These are phyloP conservation scores for Aechmea fasciata DNA, from an alignment of 176 grass and related monocot genomes.

Conservation along the genomic window DNA sequence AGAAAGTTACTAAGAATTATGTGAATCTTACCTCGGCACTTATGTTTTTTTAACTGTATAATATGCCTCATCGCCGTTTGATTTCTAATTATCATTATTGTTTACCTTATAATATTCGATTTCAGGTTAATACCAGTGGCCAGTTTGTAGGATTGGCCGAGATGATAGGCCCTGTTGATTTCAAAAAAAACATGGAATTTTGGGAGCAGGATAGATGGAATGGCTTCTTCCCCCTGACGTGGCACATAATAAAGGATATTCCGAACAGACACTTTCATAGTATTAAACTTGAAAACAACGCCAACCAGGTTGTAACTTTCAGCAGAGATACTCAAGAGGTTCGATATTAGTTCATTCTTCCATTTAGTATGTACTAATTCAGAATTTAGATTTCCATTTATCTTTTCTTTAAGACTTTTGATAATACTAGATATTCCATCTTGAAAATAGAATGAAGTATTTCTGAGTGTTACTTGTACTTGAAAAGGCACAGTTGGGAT, in stretches of 20 bases:
- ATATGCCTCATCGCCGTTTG: too few relatives aligned
- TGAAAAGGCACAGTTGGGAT: too few relatives aligned
- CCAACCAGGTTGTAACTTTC: slow-evolving; percentile 60
- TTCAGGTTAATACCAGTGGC: slow-evolving; percentile 83
- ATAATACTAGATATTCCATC: too few relatives aligned
- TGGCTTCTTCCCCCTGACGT: slow-evolving; percentile 72
- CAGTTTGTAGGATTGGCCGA: slow-evolving; percentile 94
- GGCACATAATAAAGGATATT: slow-evolving; percentile 85
- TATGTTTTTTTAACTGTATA: slow-evolving; percentile 3
- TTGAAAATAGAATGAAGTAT: too few relatives aligned
- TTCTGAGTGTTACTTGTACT: too few relatives aligned
- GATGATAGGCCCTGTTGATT: slow-evolving; percentile 84
- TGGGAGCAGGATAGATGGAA: slow-evolving; percentile 67
- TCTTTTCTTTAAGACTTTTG: too few relatives aligned
- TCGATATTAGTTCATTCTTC: slow-evolving; percentile 12
- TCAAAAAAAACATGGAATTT: slow-evolving; percentile 74
- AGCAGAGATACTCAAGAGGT: slow-evolving; percentile 90
- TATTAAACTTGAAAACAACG: slow-evolving; percentile 86
- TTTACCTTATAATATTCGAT: slow-evolving; percentile 10
- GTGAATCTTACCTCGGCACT: not conserved
- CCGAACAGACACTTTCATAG: slow-evolving; percentile 52
- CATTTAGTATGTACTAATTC: not conserved
- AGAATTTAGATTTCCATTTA: not conserved
- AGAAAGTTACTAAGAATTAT: not conserved
- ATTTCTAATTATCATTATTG: not conserved